phyloP scores from a whole-genome alignment of 1,284 basidiomycete genomes.

The Dichomitus squalens region DNA sequence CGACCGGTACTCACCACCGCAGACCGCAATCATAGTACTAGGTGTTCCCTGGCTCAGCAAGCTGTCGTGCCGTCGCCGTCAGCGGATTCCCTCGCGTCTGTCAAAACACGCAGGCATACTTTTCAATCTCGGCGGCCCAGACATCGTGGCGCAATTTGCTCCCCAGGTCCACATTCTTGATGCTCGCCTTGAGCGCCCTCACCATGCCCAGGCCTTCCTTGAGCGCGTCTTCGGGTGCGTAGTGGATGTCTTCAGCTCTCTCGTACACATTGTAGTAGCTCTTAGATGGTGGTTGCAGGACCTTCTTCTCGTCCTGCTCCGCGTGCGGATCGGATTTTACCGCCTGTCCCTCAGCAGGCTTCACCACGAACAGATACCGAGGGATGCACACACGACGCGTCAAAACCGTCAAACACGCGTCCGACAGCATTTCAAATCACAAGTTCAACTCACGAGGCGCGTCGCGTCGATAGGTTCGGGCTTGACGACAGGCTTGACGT shows the following conservation, averaged over 20 bases:
- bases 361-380: neutral
- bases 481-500: constrained; percentile 28
- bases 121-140: constrained; percentile 57
- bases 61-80: constrained; percentile 30
- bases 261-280: constrained; percentile 28
- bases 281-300: constrained; percentile 5
- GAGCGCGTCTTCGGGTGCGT: constrained; percentile 51
- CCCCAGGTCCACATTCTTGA: constrained; percentile 51
- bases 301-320: neutral
- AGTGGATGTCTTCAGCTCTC: constrained; percentile 44
- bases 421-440: neutral
- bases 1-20: constrained; percentile 46
- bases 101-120: constrained; percentile 35
- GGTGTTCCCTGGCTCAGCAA: constrained; percentile 51
- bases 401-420: constrained; percentile 22
- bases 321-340: neutral
- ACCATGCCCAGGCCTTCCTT: constrained; percentile 57
- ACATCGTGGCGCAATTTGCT: constrained; percentile 59
- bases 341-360: neutral
- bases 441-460: constrained; percentile 34
- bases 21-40: constrained; percentile 60
- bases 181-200: constrained; percentile 43
- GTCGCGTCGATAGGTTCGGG: constrained; percentile 35
- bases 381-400: neutral
- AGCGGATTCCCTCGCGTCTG: neutral